A percentile compares a stretch with the other conserved stretches of the same genome.
These are phyloP conservation scores for Helicostylum pulchrum DNA, from an alignment of 192 early-diverging fungal genomes.

Conservation along the genomic window DNA sequence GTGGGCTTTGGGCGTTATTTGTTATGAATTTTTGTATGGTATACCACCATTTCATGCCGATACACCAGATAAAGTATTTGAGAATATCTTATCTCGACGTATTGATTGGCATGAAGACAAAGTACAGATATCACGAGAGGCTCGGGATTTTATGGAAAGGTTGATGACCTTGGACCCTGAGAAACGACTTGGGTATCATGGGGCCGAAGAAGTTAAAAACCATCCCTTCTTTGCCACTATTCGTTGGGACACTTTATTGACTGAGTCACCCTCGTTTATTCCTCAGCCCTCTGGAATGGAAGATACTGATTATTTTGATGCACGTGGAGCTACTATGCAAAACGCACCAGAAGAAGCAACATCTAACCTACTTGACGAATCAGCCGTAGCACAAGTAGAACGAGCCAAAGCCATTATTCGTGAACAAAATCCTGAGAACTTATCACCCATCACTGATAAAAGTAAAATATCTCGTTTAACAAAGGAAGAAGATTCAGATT, in stretches of 20 bases:
- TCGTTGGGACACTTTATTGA: slow-evolving; percentile 65
- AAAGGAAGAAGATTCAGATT: slow-evolving; percentile 2
- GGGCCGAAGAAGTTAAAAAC: slow-evolving; percentile 71
- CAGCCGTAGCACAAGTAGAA: slow-evolving; percentile 40
- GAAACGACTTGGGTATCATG: slow-evolving; percentile 63
- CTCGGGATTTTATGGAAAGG: slow-evolving; percentile 75
- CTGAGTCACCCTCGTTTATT: slow-evolving; percentile 70
- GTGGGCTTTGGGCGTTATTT: slow-evolving; percentile 89
- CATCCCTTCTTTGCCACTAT: slow-evolving; percentile 76
- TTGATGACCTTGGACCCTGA: slow-evolving; percentile 66
- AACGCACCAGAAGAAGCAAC: background rate
- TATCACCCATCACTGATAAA: background rate
- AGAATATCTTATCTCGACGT: slow-evolving; percentile 72
- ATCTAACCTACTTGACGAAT: slow-evolving; percentile 15
- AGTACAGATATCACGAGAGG: slow-evolving; percentile 69
- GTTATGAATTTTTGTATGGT: slow-evolving; percentile 84
- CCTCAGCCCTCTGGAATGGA: slow-evolving; percentile 74
- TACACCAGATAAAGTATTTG: slow-evolving; percentile 78
- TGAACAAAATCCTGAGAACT: slow-evolving; percentile 22
- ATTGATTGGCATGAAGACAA: slow-evolving; percentile 79
- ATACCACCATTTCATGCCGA: slow-evolving; percentile 81
- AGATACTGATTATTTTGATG: slow-evolving; percentile 95
- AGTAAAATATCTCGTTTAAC: background rate
- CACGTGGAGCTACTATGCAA: slow-evolving; percentile 71
- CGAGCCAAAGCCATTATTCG: slow-evolving; percentile 22